Conservation (phyloP, 2,329 filamentous ascomycete genomes). For the Aspergillus fumigatus region DNA sequence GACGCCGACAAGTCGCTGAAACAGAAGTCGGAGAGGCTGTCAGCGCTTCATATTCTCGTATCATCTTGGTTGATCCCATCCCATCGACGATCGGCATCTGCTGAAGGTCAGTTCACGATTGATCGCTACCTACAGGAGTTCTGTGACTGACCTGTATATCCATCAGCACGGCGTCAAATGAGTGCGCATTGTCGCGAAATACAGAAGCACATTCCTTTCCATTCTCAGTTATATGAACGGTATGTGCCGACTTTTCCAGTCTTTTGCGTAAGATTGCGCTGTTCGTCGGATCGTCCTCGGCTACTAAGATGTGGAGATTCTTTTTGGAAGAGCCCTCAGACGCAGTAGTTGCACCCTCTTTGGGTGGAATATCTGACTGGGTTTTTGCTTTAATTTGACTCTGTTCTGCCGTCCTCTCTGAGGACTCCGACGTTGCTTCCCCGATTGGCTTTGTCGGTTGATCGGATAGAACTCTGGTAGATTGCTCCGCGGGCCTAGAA, state of each 20-base stretch:
- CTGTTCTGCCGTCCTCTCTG: background rate
- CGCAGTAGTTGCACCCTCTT: background rate
- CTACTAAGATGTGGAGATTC: conserved; percentile 59
- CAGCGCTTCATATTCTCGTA: conserved; percentile 64
- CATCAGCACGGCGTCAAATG: conserved; percentile 81
- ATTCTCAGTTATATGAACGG: conserved; percentile 69
- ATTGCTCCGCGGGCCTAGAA: background rate
- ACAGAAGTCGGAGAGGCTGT: conserved; percentile 38
- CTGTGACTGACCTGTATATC: conserved; percentile 73
- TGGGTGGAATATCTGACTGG: background rate
- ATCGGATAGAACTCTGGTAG: background rate
- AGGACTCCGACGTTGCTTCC: background rate
- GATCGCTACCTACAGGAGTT: background rate
- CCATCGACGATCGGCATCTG: conserved; percentile 94
- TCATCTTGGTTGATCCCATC: conserved; percentile 75
- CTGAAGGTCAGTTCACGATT: background rate
- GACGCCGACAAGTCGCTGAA: conserved; percentile 43
- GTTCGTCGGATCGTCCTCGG: conserved; percentile 86
- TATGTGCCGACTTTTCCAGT: conserved; percentile 70
- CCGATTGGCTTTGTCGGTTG: background rate
- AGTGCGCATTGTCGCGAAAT: conserved; percentile 58
- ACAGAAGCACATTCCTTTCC: conserved; percentile 76
- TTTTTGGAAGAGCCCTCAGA: background rate
- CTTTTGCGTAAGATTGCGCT: conserved; percentile 76
- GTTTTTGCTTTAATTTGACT: background rate